Evolutionary conservation across 2,329 filamentous ascomycete genomes (phyloP).

Genomic region (Alternaria ethzedia): DNA sequence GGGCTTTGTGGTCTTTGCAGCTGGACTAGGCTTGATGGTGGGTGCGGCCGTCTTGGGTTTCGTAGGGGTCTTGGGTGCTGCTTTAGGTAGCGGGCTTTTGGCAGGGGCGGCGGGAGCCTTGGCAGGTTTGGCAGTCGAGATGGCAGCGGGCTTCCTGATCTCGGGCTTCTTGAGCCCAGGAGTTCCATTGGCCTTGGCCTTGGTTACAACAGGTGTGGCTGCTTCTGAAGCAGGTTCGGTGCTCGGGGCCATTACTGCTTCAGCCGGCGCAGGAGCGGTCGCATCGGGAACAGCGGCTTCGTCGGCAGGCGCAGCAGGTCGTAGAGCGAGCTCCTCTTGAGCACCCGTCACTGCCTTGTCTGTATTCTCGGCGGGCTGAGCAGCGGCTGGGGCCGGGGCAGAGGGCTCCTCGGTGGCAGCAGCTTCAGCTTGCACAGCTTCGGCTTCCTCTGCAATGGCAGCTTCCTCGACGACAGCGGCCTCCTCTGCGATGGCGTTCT

Average conservation of each 20-base stretch:
- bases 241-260: slow-evolving; percentile 29
- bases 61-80: slow-evolving; percentile 39
- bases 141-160: slow-evolving; percentile 40
- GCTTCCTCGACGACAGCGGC: not conserved
- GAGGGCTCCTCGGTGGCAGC: not conserved
- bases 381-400: not conserved
- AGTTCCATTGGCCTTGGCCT: slow-evolving; percentile 25
- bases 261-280: slow-evolving; percentile 41
- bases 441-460: not conserved
- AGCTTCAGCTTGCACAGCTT: not conserved
- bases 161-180: slow-evolving; percentile 19
- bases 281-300: slow-evolving; percentile 45
- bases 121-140: slow-evolving; percentile 40
- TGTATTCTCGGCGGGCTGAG: slow-evolving; percentile 41
- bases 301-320: slow-evolving; percentile 49
- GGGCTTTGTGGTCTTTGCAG: slow-evolving; percentile 26
- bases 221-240: not conserved
- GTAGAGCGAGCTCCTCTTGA: slow-evolving; percentile 51
- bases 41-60: slow-evolving; percentile 28
- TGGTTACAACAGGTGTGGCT: not conserved
- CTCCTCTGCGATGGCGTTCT: slow-evolving; percentile 28
- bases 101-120: slow-evolving; percentile 27
- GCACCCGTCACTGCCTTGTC: slow-evolving; percentile 53
- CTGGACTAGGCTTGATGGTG: slow-evolving; percentile 29
- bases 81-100: slow-evolving; percentile 43